Conservation (phyloP, 2,329 filamentous ascomycete species). For the Claviceps fusiformis region DNA sequence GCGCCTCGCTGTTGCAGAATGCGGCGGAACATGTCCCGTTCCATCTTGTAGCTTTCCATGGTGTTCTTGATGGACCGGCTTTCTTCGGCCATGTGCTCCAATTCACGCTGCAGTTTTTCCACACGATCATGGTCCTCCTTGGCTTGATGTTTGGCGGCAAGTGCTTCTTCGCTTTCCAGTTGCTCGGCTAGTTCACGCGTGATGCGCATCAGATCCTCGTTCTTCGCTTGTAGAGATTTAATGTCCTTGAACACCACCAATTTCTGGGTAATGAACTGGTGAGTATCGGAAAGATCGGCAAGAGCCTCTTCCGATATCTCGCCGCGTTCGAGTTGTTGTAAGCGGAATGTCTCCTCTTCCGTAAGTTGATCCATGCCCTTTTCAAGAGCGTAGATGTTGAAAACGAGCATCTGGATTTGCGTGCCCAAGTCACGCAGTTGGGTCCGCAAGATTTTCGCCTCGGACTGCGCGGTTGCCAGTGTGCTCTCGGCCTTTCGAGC, state of each 20-base stretch:
- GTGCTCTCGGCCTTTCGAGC: slow-evolving; percentile 67
- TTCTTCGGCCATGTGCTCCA: slow-evolving; percentile 70
- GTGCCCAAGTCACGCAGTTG: slow-evolving; percentile 81
- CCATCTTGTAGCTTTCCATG: slow-evolving; percentile 85
- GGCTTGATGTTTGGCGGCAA: slow-evolving; percentile 49
- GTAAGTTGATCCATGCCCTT: slow-evolving; percentile 61
- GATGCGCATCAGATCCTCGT: slow-evolving; percentile 68
- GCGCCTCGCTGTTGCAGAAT: slow-evolving; percentile 65
- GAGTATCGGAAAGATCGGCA: slow-evolving; percentile 69
- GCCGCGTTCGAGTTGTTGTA: slow-evolving; percentile 65
- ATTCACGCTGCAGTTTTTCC: slow-evolving; percentile 56
- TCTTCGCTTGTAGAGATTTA: slow-evolving; percentile 73
- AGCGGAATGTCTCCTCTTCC: slow-evolving; percentile 57
- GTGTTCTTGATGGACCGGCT: slow-evolving; percentile 68
- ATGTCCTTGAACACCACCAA: slow-evolving; percentile 84
- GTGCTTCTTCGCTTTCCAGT: slow-evolving; percentile 82
- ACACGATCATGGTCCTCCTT: slow-evolving; percentile 57
- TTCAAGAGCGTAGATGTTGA: slow-evolving; percentile 72
- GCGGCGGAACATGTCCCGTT: slow-evolving; percentile 94
- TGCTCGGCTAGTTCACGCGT: slow-evolving; percentile 74
- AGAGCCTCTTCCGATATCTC: slow-evolving; percentile 58
- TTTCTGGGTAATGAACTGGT: slow-evolving; percentile 77
- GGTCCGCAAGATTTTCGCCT: slow-evolving; percentile 67
- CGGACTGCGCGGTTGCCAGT: slow-evolving; percentile 47
- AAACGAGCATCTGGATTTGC: slow-evolving; percentile 80